Evolutionary conservation across 495 filamentous ascomycete genomes (phyloP), one percentile per base, ranked within the genome.

Genomic region (Articulospora tetracladia): DNA sequence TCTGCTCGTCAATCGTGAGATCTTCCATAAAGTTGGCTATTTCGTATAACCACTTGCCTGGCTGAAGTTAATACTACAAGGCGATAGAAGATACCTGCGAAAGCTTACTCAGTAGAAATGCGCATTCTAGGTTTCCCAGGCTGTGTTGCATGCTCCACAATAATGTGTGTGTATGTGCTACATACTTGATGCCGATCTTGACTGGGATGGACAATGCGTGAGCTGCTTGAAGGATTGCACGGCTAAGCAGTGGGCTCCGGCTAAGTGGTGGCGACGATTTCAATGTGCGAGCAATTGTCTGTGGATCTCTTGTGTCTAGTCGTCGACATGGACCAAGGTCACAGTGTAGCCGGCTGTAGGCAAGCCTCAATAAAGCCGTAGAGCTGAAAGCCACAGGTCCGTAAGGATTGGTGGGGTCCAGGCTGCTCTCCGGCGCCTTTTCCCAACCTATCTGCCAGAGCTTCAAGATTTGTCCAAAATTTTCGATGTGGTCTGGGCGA

Each of bases 71-170:
- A 74, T 62, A 22, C 67, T 1, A 74, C 77, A 47, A 79, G 66
- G 13, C 77, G 70, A 77, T 74, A 44, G 59, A 41, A 24, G 25
- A n/a, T 19, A 3, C 7, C 19, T 24, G 7, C 12, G 23, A 55
- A 26, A 28, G 81, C 69, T 78, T 80, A 53, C 78, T 80, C 12
- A 90, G 71, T 0, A 90, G 76, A 11, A 88, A 81, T 15, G 86
- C 87, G 58, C 86, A 90, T 68, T 90, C 87, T 0, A 89, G 75
- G 39, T 86, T 87, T 63, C 82, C 86, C 7, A 90, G 67, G 1
- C 83, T 84, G 63, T 90, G 85, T 61, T 90, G 86, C 63, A 88
- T 86, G 25, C 85, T 87, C 87, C 87, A 90, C 50, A 86, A 79
- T 6, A 82, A 76, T 2, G 84, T 85, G 61, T 89, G 86, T 1